These are phyloP conservation scores for Dendrostoma leiphaemia DNA, from an alignment of 2,329 filamentous ascomycete genomes.

Conservation along the genomic window DNA sequence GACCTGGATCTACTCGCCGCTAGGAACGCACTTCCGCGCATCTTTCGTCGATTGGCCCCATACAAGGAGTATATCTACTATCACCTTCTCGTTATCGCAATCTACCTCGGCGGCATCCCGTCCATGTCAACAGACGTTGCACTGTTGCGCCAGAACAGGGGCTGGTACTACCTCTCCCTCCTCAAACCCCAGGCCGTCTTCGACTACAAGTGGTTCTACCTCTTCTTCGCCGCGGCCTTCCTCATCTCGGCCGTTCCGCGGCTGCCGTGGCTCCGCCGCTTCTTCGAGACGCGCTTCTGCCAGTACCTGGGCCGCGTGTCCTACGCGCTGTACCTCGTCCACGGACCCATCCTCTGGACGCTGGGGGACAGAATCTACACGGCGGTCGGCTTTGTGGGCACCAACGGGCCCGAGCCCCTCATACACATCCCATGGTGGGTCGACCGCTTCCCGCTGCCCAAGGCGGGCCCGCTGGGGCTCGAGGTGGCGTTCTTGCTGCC, in stretches of 20 bases:
- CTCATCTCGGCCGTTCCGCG: conserved; percentile 55
- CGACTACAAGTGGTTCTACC: conserved; percentile 67
- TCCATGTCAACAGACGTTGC: conserved; percentile 46
- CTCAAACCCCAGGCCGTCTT: conserved; percentile 65
- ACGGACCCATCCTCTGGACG: conserved; percentile 59
- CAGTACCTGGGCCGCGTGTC: conserved; percentile 64
- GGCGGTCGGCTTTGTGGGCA: conserved; percentile 54
- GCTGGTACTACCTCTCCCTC: conserved; percentile 59
- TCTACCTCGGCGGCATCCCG: conserved; percentile 62
- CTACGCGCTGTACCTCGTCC: conserved; percentile 62
- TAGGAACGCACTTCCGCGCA: conserved; percentile 46
- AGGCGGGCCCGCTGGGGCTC: conserved; percentile 56
- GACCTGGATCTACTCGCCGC: conserved; percentile 57
- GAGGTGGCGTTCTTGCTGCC: conserved; percentile 59
- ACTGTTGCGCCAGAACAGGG: conserved; percentile 50
- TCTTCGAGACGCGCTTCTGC: conserved; percentile 58
- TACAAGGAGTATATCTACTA: conserved; percentile 52
- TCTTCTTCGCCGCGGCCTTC: conserved; percentile 59
- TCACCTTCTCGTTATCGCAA: conserved; percentile 47
- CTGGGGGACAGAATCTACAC: conserved; percentile 64
- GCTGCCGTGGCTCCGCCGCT: conserved; percentile 54
- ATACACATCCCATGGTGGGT: conserved; percentile 56
- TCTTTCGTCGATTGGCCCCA: conserved; percentile 43
- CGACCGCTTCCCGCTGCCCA: conserved; percentile 53
- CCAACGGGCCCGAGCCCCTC: conserved; percentile 44